Percentiles rank a stretch among this genome's conserved stretches.
Evolutionary conservation across 75 land plant genomes (phyloP).

Genomic region (Cupressus sempervirens): DNA sequence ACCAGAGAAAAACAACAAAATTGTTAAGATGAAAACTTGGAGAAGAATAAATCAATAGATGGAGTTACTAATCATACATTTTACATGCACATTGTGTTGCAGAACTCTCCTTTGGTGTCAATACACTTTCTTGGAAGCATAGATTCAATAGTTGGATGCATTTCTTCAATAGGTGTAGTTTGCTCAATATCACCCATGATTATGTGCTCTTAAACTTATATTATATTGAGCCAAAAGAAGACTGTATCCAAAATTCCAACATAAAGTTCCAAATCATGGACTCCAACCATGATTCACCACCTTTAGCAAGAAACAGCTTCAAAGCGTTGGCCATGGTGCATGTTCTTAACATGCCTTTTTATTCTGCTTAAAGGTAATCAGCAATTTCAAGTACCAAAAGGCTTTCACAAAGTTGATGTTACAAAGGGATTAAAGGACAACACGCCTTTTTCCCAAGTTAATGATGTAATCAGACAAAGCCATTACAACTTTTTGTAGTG

Average conservation of each 20-base stretch:
- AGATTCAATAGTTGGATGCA: constrained; percentile 3
- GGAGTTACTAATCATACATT: constrained; percentile 6
- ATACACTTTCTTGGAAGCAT: background rate
- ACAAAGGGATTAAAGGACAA: background rate
- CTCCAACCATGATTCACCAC: background rate
- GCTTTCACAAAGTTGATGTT: constrained; percentile 1
- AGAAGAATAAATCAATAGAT: background rate
- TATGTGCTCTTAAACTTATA: background rate
- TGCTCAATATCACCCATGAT: background rate
- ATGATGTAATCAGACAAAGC: background rate
- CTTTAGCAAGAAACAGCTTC: background rate
- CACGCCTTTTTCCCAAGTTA: background rate
- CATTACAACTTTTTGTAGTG: background rate
- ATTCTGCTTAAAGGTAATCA: background rate
- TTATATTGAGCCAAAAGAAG: constrained; percentile 1
- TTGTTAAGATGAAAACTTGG: background rate
- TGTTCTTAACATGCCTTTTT: background rate
- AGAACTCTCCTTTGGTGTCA: background rate
- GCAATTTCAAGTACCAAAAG: background rate
- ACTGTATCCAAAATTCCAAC: background rate
- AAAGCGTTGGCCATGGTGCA: background rate
- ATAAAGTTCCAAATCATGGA: background rate
- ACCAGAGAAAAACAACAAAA: background rate
- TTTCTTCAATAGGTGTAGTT: background rate
- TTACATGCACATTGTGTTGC: background rate